These are phyloP conservation scores for Fragilaria crotonensis DNA, from an alignment of 108 stramenopile genomes.

Conservation along the genomic window DNA sequence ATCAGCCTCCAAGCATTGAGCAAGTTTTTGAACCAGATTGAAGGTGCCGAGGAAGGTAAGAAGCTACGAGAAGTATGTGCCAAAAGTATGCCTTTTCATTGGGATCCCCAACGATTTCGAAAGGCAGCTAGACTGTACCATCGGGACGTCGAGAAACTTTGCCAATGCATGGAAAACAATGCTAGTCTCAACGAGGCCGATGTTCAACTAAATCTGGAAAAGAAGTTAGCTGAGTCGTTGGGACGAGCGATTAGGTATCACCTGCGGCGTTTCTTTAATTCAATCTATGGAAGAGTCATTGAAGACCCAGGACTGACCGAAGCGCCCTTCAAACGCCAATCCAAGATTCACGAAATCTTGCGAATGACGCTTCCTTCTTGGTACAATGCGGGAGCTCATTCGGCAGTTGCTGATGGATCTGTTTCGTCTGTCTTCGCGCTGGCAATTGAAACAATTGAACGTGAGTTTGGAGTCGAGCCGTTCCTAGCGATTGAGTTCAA, in stretches of 20 bases:
- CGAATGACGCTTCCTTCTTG: constrained; percentile 15
- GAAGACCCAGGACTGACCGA: constrained; percentile 21
- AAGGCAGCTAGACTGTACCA: constrained; percentile 1
- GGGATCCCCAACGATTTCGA: constrained; percentile 3
- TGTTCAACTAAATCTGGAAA: not conserved
- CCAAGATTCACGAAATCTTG: constrained; percentile 3
- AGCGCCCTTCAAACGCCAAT: constrained; percentile 3
- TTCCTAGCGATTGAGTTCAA: not conserved
- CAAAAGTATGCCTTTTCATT: constrained; percentile 8
- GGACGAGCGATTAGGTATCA: constrained; percentile 44
- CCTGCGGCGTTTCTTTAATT: constrained; percentile 32
- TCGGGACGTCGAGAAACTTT: not conserved
- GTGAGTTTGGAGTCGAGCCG: not conserved
- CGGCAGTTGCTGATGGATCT: constrained; percentile 40
- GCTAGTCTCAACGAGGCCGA: not conserved
- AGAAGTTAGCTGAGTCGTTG: constrained; percentile 28
- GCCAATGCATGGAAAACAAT: not conserved
- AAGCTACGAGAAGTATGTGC: not conserved
- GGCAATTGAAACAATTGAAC: constrained; percentile 26
- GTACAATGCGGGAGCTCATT: constrained; percentile 19
- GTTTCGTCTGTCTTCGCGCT: constrained; percentile 40
- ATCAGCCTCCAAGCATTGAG: not conserved
- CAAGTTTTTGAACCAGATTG: not conserved
- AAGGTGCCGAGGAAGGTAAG: not conserved
- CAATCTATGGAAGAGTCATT: not conserved